Percentiles rank a stretch among this genome's conserved stretches.
These are phyloP conservation scores for Debaryomyces tyrocola DNA, from an alignment of 805 yeast species.

Conservation along the genomic window DNA sequence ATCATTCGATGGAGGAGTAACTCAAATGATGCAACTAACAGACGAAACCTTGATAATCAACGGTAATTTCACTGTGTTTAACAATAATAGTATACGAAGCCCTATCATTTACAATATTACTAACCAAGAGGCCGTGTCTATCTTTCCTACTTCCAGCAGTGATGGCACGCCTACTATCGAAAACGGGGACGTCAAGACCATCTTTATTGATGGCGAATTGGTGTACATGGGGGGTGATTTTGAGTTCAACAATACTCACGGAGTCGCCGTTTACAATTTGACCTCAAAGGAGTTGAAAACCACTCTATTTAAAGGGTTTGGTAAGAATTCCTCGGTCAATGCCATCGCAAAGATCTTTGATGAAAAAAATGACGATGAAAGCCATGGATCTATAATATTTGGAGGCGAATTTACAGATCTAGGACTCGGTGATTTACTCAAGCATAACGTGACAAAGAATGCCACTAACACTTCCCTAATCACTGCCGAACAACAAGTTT, in stretches of 20 bases:
- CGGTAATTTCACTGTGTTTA: constrained; percentile 38
- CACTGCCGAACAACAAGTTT: constrained; percentile 61
- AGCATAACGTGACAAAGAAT: constrained; percentile 32
- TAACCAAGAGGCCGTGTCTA: constrained; percentile 19
- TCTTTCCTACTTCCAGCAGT: constrained; percentile 18
- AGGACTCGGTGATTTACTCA: constrained; percentile 48
- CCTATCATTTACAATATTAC: constrained; percentile 39
- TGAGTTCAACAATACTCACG: constrained; percentile 49
- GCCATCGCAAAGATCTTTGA: constrained; percentile 54
- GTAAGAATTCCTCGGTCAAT: constrained; percentile 54
- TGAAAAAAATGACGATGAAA: constrained; percentile 21
- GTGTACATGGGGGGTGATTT: constrained; percentile 85
- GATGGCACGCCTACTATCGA: constrained; percentile 13
- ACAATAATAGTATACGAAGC: constrained; percentile 20
- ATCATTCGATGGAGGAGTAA: constrained; percentile 29
- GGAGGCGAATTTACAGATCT: constrained; percentile 74
- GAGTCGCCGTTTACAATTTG: constrained; percentile 65
- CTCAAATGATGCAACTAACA: constrained; percentile 22
- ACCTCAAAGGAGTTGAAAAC: constrained; percentile 38
- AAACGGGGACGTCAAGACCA: constrained; percentile 34
- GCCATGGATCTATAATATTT: constrained; percentile 58
- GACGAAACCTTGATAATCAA: constrained; percentile 29
- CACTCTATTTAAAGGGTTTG: constrained; percentile 79
- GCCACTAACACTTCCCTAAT: constrained; percentile 40
- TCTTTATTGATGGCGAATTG: constrained; percentile 41